These are phyloP conservation scores for Ephemerocybe angulata DNA, from an alignment of 768 basidiomycete genomes.

Conservation along the genomic window DNA sequence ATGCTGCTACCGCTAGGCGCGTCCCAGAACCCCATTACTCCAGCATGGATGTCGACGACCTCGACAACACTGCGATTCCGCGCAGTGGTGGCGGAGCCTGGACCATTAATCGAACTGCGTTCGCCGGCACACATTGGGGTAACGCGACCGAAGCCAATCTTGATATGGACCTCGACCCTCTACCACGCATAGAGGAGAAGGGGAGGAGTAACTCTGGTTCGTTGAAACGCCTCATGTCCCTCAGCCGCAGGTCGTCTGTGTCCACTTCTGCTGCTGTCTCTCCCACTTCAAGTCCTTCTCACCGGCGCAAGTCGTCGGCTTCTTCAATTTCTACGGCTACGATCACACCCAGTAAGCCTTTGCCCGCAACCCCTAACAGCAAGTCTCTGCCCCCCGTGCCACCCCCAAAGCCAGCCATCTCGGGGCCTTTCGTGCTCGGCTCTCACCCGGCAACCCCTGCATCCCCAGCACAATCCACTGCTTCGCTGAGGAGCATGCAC, in stretches of 20 bases:
- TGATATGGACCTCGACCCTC: slow-evolving; percentile 16
- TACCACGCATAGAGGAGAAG: slow-evolving; percentile 14
- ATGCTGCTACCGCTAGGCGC: slow-evolving; percentile 11
- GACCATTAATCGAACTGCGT: not conserved
- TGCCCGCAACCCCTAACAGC: slow-evolving; percentile 8
- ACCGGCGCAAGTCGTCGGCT: slow-evolving; percentile 3
- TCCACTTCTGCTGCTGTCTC: too few relatives aligned
- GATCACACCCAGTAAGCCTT: slow-evolving; percentile 10
- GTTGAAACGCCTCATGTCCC: slow-evolving; percentile 34
- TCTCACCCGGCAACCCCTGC: slow-evolving; percentile 21
- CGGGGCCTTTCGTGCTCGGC: slow-evolving; percentile 45
- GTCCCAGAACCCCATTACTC: slow-evolving; percentile 1
- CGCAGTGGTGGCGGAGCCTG: not conserved
- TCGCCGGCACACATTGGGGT: not conserved
- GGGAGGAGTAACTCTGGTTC: slow-evolving; percentile 11
- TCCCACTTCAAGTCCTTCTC: not conserved
- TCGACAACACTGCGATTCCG: slow-evolving; percentile 33
- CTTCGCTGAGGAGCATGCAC: slow-evolving; percentile 10
- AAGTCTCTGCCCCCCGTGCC: slow-evolving; percentile 11
- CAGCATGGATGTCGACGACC: slow-evolving; percentile 21
- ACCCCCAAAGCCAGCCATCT: slow-evolving; percentile 35
- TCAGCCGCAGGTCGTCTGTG: slow-evolving; percentile 22
- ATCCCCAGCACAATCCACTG: slow-evolving; percentile 14
- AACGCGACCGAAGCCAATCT: slow-evolving; percentile 16
- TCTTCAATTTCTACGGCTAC: not conserved